A percentile compares a stretch with the other conserved stretches of the same genome.
phyloP scores from a whole-genome alignment of 1,284 basidiomycete genomes.

The Ustilago esculenta region DNA sequence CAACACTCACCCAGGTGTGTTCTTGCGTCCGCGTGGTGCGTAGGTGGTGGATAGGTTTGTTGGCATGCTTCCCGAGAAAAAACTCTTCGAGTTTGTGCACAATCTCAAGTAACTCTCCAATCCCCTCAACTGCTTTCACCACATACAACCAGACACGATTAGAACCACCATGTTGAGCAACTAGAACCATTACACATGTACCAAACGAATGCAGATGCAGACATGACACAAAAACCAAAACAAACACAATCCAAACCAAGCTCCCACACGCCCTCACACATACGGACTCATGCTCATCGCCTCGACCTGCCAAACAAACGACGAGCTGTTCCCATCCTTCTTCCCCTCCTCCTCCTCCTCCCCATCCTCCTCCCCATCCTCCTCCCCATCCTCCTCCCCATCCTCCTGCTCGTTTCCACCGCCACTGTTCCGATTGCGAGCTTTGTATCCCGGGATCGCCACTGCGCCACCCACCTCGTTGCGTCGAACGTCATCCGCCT shows the following conservation, averaged over 20 bases:
- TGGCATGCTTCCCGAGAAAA: conserved; percentile 52
- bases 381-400: background rate
- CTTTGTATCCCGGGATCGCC: conserved; percentile 23
- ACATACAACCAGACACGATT: too few relatives aligned
- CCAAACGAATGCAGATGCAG: background rate
- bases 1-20: too few relatives aligned
- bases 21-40: too few relatives aligned
- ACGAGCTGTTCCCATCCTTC: conserved; percentile 47
- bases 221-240: background rate
- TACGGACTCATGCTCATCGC: conserved; percentile 64
- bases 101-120: conserved; percentile 34
- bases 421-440: background rate
- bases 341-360: conserved; percentile 19
- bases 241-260: background rate
- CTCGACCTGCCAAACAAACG: conserved; percentile 59
- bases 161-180: too few relatives aligned
- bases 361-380: conserved; percentile 1
- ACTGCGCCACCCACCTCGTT: conserved; percentile 23
- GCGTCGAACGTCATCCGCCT: conserved; percentile 33
- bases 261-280: background rate
- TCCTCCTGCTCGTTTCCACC: conserved; percentile 8
- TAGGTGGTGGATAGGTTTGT: conserved; percentile 47
- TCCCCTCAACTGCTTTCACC: too few relatives aligned
- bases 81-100: conserved; percentile 52
- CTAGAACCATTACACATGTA: background rate